Percentiles rank a stretch among this genome's conserved stretches.
phyloP scores from a whole-genome alignment of 2,329 filamentous ascomycete genomes.

The Aspergillus persii region DNA sequence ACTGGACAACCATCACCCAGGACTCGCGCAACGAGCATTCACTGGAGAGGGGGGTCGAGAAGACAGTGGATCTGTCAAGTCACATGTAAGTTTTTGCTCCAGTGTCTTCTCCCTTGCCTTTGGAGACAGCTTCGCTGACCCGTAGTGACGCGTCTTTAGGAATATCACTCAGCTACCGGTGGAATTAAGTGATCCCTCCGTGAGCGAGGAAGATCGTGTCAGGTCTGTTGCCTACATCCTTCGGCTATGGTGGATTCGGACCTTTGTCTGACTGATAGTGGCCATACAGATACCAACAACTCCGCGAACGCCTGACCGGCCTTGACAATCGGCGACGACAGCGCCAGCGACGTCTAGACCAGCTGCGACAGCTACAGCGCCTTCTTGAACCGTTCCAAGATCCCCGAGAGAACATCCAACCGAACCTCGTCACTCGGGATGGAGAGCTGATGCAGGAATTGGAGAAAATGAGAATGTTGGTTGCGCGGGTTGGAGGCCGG shows the following conservation, averaged over 20 bases:
- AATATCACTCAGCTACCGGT: conserved; percentile 39
- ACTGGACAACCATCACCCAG: conserved; percentile 51
- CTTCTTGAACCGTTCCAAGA: conserved; percentile 51
- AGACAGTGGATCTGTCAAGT: conserved; percentile 39
- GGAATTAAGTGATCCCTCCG: conserved; percentile 32
- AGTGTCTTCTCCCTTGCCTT: not conserved
- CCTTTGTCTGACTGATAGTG: conserved; percentile 23
- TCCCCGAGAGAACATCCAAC: conserved; percentile 52
- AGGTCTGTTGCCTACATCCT: conserved; percentile 26
- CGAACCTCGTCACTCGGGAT: conserved; percentile 54
- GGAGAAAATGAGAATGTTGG: conserved; percentile 48
- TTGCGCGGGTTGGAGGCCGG: conserved; percentile 43
- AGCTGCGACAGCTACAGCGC: conserved; percentile 45
- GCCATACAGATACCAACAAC: conserved; percentile 39
- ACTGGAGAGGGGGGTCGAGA: conserved; percentile 33
- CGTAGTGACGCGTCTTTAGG: conserved; percentile 21
- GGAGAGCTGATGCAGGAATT: conserved; percentile 51
- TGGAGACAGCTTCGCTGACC: conserved; percentile 7
- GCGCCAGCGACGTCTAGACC: conserved; percentile 46
- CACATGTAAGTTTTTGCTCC: conserved; percentile 28
- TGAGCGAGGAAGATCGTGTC: conserved; percentile 30
- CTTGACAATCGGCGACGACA: conserved; percentile 47
- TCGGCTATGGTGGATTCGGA: conserved; percentile 6
- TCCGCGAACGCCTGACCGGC: conserved; percentile 45
- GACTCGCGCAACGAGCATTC: conserved; percentile 25